These are phyloP conservation scores for Saturnispora dispora DNA, from an alignment of 805 yeast genomes.

Conservation along the genomic window DNA sequence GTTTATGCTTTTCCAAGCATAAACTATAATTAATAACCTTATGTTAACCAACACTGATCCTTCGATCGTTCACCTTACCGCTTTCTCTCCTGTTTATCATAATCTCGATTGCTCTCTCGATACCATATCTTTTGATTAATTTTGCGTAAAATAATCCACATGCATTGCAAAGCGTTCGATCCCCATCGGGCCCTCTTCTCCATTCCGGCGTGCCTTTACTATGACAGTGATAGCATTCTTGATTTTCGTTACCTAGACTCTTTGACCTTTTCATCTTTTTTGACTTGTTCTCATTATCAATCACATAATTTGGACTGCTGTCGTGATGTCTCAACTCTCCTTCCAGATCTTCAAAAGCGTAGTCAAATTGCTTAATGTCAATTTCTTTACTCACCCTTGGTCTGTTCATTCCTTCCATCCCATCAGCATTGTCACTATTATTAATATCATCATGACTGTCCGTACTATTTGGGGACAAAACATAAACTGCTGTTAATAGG, in stretches of 20 bases:
- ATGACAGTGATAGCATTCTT: constrained; percentile 31
- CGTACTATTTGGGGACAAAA: neutral
- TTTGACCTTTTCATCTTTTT: neutral
- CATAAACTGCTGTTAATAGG: neutral
- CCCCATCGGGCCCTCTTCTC: constrained; percentile 76
- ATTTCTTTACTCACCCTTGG: neutral
- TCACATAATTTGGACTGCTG: neutral
- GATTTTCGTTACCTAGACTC: neutral
- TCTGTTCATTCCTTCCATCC: neutral
- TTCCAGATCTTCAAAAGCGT: neutral
- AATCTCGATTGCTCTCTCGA: constrained; percentile 39
- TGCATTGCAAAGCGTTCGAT: constrained; percentile 70
- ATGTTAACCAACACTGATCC: constrained; percentile 16
- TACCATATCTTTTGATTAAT: constrained; percentile 49
- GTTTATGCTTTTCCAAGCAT: neutral
- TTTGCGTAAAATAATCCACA: constrained; percentile 74
- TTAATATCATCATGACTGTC: neutral
- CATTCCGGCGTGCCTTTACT: constrained; percentile 67
- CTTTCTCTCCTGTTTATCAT: constrained; percentile 23
- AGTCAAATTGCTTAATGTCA: neutral
- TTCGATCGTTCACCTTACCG: constrained; percentile 23
- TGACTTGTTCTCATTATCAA: neutral
- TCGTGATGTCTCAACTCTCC: neutral
- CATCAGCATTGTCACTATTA: neutral
- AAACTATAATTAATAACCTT: neutral